Evolutionary conservation across 768 basidiomycete species (phyloP).

Genomic region (Pleurotus sapidus): DNA sequence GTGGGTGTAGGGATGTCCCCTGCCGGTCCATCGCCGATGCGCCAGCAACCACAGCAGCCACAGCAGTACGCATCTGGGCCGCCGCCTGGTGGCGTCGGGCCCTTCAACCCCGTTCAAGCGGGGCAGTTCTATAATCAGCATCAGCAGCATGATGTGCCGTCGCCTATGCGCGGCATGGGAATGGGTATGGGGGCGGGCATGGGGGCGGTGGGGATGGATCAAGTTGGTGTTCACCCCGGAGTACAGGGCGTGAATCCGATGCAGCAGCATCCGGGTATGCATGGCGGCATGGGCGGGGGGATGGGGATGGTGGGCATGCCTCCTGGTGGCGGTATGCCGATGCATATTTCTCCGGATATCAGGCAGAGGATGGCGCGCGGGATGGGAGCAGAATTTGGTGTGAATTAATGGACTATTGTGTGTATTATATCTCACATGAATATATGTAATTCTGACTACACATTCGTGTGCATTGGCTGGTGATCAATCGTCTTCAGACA

Average conservation of each 20-base stretch:
- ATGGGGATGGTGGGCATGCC: constrained; percentile 26
- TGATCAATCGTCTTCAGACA: too few species aligned
- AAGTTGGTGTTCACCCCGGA: too few species aligned
- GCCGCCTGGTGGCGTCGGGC: constrained; percentile 22
- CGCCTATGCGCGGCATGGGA: constrained; percentile 31
- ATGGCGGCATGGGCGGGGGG: constrained; percentile 25
- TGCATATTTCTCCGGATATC: constrained; percentile 23
- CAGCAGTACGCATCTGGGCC: constrained; percentile 2
- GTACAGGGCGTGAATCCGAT: constrained; percentile 17
- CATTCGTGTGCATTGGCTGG: too few species aligned
- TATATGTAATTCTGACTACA: too few species aligned
- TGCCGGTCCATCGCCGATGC: constrained; percentile 22
- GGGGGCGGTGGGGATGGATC: constrained; percentile 24
- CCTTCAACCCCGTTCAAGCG: constrained; percentile 24
- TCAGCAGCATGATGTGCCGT: not conserved
- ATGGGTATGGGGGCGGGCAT: constrained; percentile 22
- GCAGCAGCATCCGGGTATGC: constrained; percentile 16
- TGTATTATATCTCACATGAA: not conserved
- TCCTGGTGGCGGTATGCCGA: constrained; percentile 20
- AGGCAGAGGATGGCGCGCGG: constrained; percentile 24
- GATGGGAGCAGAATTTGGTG: constrained; percentile 13
- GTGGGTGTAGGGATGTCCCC: constrained; percentile 20
- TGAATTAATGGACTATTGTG: not conserved
- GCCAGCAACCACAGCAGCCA: too few species aligned
- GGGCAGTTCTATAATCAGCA: constrained; percentile 26